phyloP scores from a whole-genome alignment of 345 rosid species.

The Cardiospermum halicacabum region DNA sequence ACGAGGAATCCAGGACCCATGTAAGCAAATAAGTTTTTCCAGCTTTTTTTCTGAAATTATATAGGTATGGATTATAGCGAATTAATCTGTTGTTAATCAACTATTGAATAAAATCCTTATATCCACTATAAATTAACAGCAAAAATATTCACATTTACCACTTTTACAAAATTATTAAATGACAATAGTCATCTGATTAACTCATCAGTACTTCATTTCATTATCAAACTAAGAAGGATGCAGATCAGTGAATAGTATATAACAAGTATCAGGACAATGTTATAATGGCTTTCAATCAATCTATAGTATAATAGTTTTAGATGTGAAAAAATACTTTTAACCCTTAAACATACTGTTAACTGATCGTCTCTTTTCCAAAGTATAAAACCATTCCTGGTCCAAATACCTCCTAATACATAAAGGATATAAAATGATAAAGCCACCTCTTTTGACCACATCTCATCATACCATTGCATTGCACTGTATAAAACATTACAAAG shows the following conservation, averaged over 20 bases:
- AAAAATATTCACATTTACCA: constrained; percentile 1
- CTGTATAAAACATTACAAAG: not conserved
- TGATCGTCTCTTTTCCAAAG: not conserved
- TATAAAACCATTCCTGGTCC: not conserved
- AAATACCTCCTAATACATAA: too few relatives aligned
- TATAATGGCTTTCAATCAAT: not conserved
- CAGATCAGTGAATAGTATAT: too few relatives aligned
- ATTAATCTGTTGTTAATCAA: not conserved
- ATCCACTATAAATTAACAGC: not conserved
- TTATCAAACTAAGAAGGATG: not conserved
- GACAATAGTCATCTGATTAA: too few relatives aligned
- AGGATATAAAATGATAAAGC: too few relatives aligned
- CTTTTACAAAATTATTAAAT: not conserved
- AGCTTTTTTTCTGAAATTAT: constrained; percentile 67
- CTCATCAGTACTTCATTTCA: not conserved
- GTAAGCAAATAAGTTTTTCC: constrained; percentile 89
- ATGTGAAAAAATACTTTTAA: too few relatives aligned
- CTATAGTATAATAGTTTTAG: not conserved
- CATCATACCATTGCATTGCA: constrained; percentile 1
- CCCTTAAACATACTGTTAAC: too few relatives aligned
- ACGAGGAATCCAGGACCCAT: constrained; percentile 96
- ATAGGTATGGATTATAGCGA: not conserved
- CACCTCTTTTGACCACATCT: constrained; percentile 1
- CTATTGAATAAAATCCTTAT: not conserved
- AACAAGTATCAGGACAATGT: not conserved